Conservation (phyloP, 164 flowering plant species). For the Paratinospora sagittata region DNA sequence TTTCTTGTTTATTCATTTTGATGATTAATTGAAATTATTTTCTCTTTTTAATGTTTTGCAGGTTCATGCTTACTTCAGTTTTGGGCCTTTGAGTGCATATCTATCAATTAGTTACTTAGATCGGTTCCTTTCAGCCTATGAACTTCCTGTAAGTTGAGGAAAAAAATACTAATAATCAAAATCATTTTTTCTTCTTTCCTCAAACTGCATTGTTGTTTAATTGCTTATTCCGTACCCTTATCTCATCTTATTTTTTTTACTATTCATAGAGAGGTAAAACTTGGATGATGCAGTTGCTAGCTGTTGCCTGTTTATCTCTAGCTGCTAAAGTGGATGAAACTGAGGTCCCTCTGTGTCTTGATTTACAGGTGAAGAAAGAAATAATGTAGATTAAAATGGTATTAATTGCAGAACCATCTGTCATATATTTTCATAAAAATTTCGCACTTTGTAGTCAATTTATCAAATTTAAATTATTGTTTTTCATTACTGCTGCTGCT, state of each 20-base stretch:
- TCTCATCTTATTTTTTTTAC: background rate
- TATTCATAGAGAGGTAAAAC: conserved; percentile 46
- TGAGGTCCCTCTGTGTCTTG: conserved; percentile 55
- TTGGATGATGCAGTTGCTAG: conserved; percentile 78
- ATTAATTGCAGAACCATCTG: conserved; percentile 12
- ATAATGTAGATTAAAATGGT: conserved; percentile 5
- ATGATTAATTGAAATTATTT: background rate
- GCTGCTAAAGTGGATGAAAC: conserved; percentile 89
- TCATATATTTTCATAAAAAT: conserved; percentile 3
- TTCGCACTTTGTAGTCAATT: background rate
- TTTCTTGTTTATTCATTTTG: conserved; percentile 4
- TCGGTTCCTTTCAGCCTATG: conserved; percentile 71
- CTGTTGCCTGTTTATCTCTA: conserved; percentile 73
- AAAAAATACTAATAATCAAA: background rate
- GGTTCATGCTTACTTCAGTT: conserved; percentile 63
- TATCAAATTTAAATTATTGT: background rate
- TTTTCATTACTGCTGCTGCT: no score
- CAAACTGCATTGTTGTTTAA: background rate
- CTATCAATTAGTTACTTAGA: conserved; percentile 76
- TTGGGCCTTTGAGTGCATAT: conserved; percentile 69
- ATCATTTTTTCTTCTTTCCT: background rate
- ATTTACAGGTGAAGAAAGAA: conserved; percentile 58
- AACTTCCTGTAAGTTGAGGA: conserved; percentile 67
- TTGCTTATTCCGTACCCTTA: background rate
- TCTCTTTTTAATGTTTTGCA: conserved; percentile 16